phyloP scores from a whole-genome alignment of 1,139 yeast genomes.

The Hemisphaericaspora xylanilytica region DNA sequence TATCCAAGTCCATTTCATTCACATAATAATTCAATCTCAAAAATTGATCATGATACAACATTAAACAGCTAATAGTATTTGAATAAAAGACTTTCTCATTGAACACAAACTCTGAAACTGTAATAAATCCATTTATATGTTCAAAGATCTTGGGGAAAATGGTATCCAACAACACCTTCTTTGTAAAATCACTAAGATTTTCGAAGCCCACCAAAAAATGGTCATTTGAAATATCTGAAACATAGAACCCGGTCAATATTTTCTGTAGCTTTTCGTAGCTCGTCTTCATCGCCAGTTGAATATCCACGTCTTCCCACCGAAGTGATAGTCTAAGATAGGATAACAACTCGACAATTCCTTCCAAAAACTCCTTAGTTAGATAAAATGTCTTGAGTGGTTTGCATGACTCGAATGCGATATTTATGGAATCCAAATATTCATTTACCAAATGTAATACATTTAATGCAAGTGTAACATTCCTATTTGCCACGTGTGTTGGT shows the following conservation, averaged over 20 bases:
- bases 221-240: slow-evolving; percentile 25
- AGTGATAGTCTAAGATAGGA: slow-evolving; percentile 33
- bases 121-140: slow-evolving; percentile 37
- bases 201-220: slow-evolving; percentile 23
- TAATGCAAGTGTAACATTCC: slow-evolving; percentile 25
- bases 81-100: slow-evolving; percentile 34
- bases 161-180: slow-evolving; percentile 31
- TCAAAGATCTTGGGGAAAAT: slow-evolving; percentile 38
- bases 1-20: slow-evolving; percentile 23
- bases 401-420: slow-evolving; percentile 27
- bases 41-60: slow-evolving; percentile 23
- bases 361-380: slow-evolving; percentile 34
- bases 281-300: slow-evolving; percentile 18
- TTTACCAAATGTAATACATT: slow-evolving; percentile 38
- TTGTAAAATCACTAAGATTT: slow-evolving; percentile 25
- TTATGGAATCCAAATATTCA: slow-evolving; percentile 31
- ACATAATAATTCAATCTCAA: slow-evolving; percentile 27
- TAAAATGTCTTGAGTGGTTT: slow-evolving; percentile 24
- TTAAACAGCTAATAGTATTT: slow-evolving; percentile 25
- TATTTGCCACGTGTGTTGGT: slow-evolving; percentile 8
- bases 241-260: slow-evolving; percentile 31
- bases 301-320: slow-evolving; percentile 26
- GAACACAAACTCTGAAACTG: slow-evolving; percentile 34
- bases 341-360: slow-evolving; percentile 39
- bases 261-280: slow-evolving; percentile 25